Percentiles rank a stretch among this genome's conserved stretches.
Conservation (phyloP, 2,329 filamentous ascomycete species). For the Boeremia exigua region DNA sequence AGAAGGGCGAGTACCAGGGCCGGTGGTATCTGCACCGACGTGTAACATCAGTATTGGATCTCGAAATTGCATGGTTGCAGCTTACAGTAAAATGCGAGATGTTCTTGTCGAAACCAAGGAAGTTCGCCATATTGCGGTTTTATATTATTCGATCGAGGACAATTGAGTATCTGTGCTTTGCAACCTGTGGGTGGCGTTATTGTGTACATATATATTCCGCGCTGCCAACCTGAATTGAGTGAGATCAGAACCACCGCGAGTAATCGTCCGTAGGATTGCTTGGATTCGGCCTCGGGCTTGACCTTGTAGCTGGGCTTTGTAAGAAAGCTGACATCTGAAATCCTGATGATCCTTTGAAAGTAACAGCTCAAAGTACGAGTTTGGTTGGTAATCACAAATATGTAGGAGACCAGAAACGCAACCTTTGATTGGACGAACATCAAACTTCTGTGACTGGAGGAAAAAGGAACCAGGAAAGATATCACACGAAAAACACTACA, state of each 20-base stretch:
- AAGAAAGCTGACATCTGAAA: background rate
- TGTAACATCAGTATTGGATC: background rate
- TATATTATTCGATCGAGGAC: no score
- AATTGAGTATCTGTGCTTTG: background rate
- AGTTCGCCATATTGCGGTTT: background rate
- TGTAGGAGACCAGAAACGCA: background rate
- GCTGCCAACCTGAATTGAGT: background rate
- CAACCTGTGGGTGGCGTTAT: background rate
- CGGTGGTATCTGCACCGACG: background rate
- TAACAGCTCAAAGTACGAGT: background rate
- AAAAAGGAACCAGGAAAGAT: no score
- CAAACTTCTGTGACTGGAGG: no score
- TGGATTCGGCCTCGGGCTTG: background rate
- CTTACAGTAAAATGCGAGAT: slow-evolving; percentile 3
- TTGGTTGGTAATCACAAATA: background rate
- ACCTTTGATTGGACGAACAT: no score
- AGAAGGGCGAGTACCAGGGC: background rate
- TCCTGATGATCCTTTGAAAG: background rate
- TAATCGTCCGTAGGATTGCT: background rate
- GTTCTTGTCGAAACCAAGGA: background rate
- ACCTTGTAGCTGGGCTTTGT: background rate
- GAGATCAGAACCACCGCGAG: background rate
- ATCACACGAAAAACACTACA: no score
- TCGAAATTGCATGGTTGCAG: background rate
- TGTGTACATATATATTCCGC: background rate